Evolutionary conservation across 352 stramenopile species (phyloP), one percentile per base, ranked within the genome.

Genomic region (Aphanomyces euteiches): DNA sequence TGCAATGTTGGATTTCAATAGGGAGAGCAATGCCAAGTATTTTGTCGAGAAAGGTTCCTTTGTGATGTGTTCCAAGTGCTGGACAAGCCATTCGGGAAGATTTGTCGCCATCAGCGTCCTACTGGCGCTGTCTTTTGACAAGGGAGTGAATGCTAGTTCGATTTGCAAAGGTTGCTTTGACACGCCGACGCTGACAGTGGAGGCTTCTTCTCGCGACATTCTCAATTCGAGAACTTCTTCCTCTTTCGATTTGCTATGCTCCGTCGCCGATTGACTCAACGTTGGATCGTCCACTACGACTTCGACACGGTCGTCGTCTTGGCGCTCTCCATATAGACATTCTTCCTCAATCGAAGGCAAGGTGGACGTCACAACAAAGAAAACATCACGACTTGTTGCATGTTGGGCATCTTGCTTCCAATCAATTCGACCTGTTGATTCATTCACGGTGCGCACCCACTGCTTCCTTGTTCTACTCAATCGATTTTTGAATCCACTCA

Each of bases 1-100:
- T 61, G 56, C 10, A 36, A 69, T 38, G 38, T 53, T 54, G 38
- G 61, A 40, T 8, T 37, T 12, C 45, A 70, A 4, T 1, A 47
- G 48, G 21, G 64, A 54, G 7, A 70, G 39, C n/a, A 70, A 61
- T 6, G 40, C 56, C 36, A 37, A 41, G 28, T 70, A 70, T 36
- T 70, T 70, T 8, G 21, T 28, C 5, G 64, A 70, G 39, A 70
- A 70, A 7, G 10, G 38, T 39, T 53, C 43, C 7, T 61, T 43
- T 1, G 56, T 43, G 17, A 70, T 21, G 3, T 13, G 47, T 13
- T 43, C 64, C 6, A 70, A 8, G 7, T 70, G 64, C 8, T 15
- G 48, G 37, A 63, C 28, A 10, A 54, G 50, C 64, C 64, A 70
- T 19, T 19, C 7, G 8, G 64, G 47, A 45, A 61, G n/a, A 17